Base-by-base conservation (phyloP, 2,329 filamentous ascomycete genomes). In the Verruconis gallopava region DNA sequence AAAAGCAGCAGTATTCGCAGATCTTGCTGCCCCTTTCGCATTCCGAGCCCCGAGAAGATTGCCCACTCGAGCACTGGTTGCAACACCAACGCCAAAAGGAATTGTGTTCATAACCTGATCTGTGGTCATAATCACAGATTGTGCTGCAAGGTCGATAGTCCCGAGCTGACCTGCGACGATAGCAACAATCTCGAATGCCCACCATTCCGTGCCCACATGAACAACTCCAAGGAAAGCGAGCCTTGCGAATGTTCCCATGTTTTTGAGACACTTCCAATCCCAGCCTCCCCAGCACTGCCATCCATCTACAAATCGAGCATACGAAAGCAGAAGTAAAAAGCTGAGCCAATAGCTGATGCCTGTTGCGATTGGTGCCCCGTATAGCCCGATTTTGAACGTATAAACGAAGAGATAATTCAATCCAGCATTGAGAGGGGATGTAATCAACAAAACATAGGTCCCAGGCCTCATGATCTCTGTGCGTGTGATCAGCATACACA, bases 191-290 rank as follows among this genome's bases (percentile, higher is more conserved):
- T 43, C 36, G 51, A 93, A 93, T 0, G 85, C 86, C 85, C 85
- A 93, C 85, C 85, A 93, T 60, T 93, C 86, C 0, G 85, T 91
- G 3, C 84, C 86, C 4, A 93, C 82, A 48, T 93, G 85, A 3
- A 93, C 63, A 33, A 93, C 69, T 0, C 85, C 86, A 0, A 93
- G 66, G 12, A 81, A 60, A 0, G 85, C 83, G 3, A 93, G 73
- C 6, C 77, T 75, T 1, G 81, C 70, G 55, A 93, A 93, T 0
- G 77, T 76, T 13, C 72, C 62, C 13, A 82, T 66, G 51, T 88
- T 81, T 1, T 71, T 65, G n/a, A 82, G 55, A 2, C 79, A 80
- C 37, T 69, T 71, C 3, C 69, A 67, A 4, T 73, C 73, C 58
- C 77, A 77, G 0, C 85, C 85, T 36, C 80, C 81, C 85, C 85